Evolutionary conservation across 495 filamentous ascomycete species (phyloP).

Genomic region (Tuber umbilicatum): DNA sequence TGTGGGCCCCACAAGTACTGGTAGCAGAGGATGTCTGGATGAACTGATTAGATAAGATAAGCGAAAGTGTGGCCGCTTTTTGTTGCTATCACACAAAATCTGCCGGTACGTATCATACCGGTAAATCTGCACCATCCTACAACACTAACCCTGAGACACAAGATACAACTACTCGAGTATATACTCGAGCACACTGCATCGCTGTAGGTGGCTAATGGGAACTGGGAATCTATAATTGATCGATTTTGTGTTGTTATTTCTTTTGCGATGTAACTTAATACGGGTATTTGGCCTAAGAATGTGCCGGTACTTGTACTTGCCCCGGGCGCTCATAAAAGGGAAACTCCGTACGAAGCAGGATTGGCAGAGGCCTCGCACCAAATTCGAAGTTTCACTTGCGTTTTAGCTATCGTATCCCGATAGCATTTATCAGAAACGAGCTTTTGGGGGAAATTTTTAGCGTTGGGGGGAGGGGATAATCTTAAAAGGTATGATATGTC

Average conservation of each 20-base stretch:
- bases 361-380: not conserved
- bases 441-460: not conserved
- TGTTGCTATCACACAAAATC: not conserved
- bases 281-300: not conserved
- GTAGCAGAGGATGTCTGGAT: not conserved
- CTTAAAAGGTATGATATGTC: not conserved
- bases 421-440: not conserved
- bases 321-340: not conserved
- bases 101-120: not conserved
- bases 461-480: not conserved
- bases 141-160: not conserved
- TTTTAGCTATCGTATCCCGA: not conserved
- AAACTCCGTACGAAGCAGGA: not conserved
- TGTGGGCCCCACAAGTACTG: not conserved
- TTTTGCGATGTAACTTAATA: not conserved
- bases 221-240: not conserved
- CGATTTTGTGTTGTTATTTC: not conserved
- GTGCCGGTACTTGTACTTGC: not conserved
- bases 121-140: not conserved
- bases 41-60: slow-evolving; percentile 1
- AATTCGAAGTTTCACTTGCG: not conserved
- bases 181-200: not conserved
- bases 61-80: not conserved
- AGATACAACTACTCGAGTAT: not conserved
- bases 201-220: not conserved